These are phyloP conservation scores for Ormosia semicastrata DNA, from an alignment of 306 rosid species.

Conservation along the genomic window DNA sequence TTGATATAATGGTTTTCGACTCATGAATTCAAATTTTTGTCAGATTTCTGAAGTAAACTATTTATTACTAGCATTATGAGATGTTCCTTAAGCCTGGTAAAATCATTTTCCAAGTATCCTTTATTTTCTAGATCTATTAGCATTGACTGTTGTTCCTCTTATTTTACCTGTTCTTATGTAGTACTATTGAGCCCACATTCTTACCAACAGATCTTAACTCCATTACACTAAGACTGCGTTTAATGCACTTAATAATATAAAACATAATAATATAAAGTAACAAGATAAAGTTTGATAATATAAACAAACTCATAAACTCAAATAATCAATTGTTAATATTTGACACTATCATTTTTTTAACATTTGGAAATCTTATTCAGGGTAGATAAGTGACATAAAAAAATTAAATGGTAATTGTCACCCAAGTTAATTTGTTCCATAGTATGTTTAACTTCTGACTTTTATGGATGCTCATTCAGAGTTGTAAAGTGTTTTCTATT, in stretches of 20 bases:
- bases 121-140: neutral
- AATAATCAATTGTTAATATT: no score
- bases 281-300: no score
- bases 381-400: neutral
- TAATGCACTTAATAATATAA: no score
- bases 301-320: no score
- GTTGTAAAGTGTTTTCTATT: slow-evolving; percentile 84
- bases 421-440: neutral
- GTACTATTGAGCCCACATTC: neutral
- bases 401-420: neutral
- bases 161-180: neutral
- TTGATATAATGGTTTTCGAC: no score
- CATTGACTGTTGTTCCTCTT: neutral
- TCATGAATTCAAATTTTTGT: neutral
- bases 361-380: neutral
- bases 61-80: neutral
- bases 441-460: neutral
- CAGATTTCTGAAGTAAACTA: neutral
- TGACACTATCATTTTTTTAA: no score
- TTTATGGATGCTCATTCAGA: slow-evolving; percentile 44
- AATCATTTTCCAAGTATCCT: neutral
- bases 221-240: neutral
- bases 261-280: no score
- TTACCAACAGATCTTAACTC: neutral
- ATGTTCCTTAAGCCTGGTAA: neutral